These are phyloP conservation scores for Candida lessepsii DNA, from an alignment of 805 yeast genomes.

Conservation along the genomic window DNA sequence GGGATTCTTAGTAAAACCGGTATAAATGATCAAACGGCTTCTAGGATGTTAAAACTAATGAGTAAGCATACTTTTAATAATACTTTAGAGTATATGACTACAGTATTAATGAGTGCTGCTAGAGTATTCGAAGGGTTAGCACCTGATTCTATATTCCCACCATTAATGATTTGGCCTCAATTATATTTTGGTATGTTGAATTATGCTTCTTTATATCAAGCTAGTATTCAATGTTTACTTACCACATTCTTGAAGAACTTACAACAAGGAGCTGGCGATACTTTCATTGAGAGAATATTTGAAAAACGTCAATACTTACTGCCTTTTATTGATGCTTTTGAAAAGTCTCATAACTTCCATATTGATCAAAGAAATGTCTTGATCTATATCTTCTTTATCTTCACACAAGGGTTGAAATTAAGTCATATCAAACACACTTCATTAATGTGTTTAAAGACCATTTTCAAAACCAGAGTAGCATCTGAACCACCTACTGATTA, in stretches of 20 bases:
- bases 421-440: constrained; percentile 56
- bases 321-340: constrained; percentile 41
- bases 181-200: constrained; percentile 31
- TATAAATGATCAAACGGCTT: constrained; percentile 52
- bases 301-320: constrained; percentile 39
- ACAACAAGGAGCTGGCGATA: constrained; percentile 20
- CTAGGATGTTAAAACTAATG: constrained; percentile 28
- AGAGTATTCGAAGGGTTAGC: constrained; percentile 50
- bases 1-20: constrained; percentile 69
- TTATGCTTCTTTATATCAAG: constrained; percentile 30
- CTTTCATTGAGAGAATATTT: constrained; percentile 27
- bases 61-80: constrained; percentile 21
- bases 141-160: constrained; percentile 43
- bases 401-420: constrained; percentile 57
- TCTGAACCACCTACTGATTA: constrained; percentile 21
- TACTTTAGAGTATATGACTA: constrained; percentile 32
- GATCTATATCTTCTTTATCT: constrained; percentile 44
- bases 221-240: constrained; percentile 30
- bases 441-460: constrained; percentile 39
- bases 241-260: constrained; percentile 26
- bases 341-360: constrained; percentile 35
- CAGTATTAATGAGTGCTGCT: constrained; percentile 37
- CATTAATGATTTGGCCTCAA: constrained; percentile 50
- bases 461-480: constrained; percentile 43
- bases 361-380: constrained; percentile 50